Percentiles rank a stretch among this genome's conserved stretches.
phyloP scores from a whole-genome alignment of 345 rosid genomes.

The Eucalyptus marginata region DNA sequence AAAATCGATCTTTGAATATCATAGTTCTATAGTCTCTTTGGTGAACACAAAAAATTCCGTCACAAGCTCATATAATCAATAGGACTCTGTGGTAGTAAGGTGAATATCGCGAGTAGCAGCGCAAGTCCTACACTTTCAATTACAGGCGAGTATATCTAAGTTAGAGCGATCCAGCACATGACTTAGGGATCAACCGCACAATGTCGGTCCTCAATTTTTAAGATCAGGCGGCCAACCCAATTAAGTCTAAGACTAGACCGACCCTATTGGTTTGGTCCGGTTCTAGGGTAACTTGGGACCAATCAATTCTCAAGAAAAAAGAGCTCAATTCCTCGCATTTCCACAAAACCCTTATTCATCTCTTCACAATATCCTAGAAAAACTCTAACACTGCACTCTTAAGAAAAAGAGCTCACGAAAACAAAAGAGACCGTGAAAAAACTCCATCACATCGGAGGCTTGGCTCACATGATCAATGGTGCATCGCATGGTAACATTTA shows the following conservation, averaged over 20 bases:
- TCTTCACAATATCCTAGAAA: constrained; percentile 44
- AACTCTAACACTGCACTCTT: neutral
- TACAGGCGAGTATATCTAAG: accelerated
- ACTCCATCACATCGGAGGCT: neutral
- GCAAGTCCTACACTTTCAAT: no score
- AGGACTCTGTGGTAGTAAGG: neutral
- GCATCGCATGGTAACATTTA: no score
- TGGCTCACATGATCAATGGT: no score
- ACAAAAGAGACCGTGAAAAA: neutral
- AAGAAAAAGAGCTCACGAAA: neutral
- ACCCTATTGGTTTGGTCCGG: neutral
- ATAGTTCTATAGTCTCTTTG: neutral
- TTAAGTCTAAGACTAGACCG: no score
- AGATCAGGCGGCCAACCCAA: accelerated
- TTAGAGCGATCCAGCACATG: neutral
- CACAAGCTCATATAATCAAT: neutral
- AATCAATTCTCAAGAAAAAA: no score
- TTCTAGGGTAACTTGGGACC: no score
- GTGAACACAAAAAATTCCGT: neutral
- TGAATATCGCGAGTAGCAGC: neutral
- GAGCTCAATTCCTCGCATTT: constrained; percentile 42
- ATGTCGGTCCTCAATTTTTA: accelerated
- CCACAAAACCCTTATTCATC: constrained; percentile 51
- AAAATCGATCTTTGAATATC: accelerated
- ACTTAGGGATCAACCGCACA: accelerated